phyloP scores from a whole-genome alignment of 1,284 basidiomycete species.

The Cutaneotrichosporon cutaneum region DNA sequence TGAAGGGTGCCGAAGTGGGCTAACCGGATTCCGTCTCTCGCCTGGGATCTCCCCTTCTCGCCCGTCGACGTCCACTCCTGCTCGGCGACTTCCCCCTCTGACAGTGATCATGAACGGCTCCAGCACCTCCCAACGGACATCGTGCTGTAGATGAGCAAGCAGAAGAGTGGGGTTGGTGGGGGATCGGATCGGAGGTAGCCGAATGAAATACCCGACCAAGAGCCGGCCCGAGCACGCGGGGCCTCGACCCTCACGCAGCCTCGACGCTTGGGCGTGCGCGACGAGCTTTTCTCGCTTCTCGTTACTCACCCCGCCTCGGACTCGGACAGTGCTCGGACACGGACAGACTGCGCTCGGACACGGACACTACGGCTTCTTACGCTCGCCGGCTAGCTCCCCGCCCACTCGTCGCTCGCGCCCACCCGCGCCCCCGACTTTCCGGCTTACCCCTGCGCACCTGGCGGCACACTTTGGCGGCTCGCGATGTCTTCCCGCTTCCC shows the following conservation, averaged over 20 bases:
- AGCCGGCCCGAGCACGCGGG: not conserved
- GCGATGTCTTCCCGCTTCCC: not conserved
- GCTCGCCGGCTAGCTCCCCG: no score
- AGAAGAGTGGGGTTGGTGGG: slow-evolving; percentile 38
- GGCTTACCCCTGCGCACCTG: not conserved
- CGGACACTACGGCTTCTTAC: no score
- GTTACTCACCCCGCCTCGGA: not conserved
- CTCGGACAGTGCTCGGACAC: not conserved
- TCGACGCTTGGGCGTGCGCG: not conserved
- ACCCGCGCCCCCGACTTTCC: not conserved
- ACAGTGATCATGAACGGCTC: no score
- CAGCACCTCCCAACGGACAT: no score
- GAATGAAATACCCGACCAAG: slow-evolving; percentile 5
- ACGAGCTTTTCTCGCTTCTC: not conserved
- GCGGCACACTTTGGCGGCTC: not conserved
- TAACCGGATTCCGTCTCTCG: no score
- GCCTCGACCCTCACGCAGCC: no score
- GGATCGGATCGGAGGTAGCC: slow-evolving; percentile 3
- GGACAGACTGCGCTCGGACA: not conserved
- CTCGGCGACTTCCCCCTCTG: no score
- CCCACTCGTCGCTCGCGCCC: not conserved
- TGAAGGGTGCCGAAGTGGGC: no score
- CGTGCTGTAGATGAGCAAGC: no score
- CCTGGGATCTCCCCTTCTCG: no score
- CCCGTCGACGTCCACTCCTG: no score